phyloP scores from a whole-genome alignment of 1,284 basidiomycete species.

The Cutaneotrichosporon spelunceum region DNA sequence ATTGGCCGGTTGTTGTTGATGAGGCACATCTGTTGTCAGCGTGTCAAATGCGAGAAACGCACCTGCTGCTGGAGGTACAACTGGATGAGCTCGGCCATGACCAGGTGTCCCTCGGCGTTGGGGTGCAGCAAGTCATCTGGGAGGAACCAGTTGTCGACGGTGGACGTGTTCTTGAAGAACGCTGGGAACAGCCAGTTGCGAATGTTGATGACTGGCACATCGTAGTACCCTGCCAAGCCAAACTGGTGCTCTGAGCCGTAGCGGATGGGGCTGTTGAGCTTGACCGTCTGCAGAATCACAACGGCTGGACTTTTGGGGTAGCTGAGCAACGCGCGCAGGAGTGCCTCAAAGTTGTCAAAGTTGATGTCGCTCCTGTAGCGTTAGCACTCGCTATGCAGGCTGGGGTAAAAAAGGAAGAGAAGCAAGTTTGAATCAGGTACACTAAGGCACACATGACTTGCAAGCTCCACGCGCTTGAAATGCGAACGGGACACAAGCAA shows the following conservation, averaged over 20 bases:
- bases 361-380: not conserved
- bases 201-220: conserved; percentile 10
- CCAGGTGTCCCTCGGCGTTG: not conserved
- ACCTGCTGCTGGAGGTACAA: conserved; percentile 11
- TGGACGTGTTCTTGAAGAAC: conserved; percentile 1
- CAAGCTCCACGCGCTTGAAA: no score
- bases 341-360: conserved; percentile 10
- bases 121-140: conserved; percentile 4
- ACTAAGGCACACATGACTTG: not conserved
- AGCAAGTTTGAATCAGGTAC: no score
- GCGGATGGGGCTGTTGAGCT: not conserved
- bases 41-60: not conserved
- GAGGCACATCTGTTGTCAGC: not conserved
- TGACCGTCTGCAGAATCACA: conserved; percentile 6
- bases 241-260: conserved; percentile 5
- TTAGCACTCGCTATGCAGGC: not conserved
- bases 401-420: not conserved
- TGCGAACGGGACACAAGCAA: not conserved
- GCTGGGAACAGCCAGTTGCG: conserved; percentile 9
- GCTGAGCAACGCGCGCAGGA: conserved; percentile 2
- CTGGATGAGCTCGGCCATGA: conserved; percentile 12
- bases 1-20: not conserved
- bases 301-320: conserved; percentile 8
- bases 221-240: conserved; percentile 3
- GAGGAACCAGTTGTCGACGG: conserved; percentile 5